Conservation (phyloP, 495 filamentous ascomycete species). For the Platismatia glauca region DNA sequence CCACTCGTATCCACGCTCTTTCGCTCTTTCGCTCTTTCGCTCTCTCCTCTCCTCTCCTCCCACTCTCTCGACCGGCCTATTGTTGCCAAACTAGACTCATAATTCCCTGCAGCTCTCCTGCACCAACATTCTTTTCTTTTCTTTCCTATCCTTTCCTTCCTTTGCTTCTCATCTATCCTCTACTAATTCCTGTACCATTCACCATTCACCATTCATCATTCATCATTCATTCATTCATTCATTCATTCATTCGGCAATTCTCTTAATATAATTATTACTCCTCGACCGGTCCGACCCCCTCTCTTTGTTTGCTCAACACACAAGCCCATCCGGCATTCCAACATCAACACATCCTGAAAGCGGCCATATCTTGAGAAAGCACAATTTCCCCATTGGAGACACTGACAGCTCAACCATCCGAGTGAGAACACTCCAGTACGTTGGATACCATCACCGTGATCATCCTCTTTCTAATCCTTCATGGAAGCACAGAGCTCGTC, state of each 20-base stretch:
- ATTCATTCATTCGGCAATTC: background rate
- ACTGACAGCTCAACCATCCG: background rate
- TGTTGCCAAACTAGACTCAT: no score
- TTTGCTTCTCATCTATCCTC: no score
- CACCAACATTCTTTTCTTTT: constrained; percentile 9
- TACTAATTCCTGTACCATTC: no score
- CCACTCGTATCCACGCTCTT: background rate
- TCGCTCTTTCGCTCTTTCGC: background rate
- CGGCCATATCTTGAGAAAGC: background rate
- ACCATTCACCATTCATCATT: no score
- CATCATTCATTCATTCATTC: constrained; percentile 2
- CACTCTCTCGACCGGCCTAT: no score
- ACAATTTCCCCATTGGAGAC: background rate
- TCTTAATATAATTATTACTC: background rate
- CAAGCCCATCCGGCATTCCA: constrained; percentile 18
- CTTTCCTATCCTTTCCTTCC: background rate
- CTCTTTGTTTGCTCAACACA: constrained; percentile 12
- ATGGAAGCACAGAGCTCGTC: background rate
- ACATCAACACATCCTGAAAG: constrained; percentile 16
- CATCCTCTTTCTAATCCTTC: background rate
- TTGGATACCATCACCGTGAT: background rate
- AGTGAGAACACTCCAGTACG: background rate
- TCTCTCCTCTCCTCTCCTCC: background rate
- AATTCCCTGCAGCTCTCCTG: background rate
- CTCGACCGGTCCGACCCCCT: background rate